These are phyloP conservation scores for Mediolabrus comicus DNA, from an alignment of 108 stramenopile species.

Conservation along the genomic window DNA sequence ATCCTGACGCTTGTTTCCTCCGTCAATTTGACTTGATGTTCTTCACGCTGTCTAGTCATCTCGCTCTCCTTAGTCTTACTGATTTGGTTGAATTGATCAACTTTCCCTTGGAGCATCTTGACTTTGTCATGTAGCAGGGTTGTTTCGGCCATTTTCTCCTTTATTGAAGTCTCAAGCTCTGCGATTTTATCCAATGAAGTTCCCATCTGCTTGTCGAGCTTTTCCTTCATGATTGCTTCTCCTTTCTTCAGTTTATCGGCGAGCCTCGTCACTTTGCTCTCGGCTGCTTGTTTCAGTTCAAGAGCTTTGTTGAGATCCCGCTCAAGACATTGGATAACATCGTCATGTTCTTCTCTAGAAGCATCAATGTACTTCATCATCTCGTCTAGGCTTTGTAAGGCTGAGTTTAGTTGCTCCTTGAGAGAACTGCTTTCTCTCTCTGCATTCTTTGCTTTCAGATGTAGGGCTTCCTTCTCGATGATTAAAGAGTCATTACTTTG, in stretches of 20 bases:
- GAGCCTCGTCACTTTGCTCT: slow-evolving; percentile 2
- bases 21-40: neutral
- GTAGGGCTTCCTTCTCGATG: neutral
- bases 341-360: slow-evolving; percentile 33
- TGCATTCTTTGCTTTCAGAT: neutral
- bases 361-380: slow-evolving; percentile 42
- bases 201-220: neutral
- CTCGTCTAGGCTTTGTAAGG: slow-evolving; percentile 34
- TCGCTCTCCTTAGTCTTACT: neutral
- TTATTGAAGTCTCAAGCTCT: neutral
- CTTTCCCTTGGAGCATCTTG: neutral
- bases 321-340: slow-evolving; percentile 28
- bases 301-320: slow-evolving; percentile 12
- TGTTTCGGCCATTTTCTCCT: neutral
- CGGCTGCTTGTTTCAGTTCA: slow-evolving; percentile 1
- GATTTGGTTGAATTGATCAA: neutral
- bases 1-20: neutral
- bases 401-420: slow-evolving; percentile 29
- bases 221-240: slow-evolving; percentile 1
- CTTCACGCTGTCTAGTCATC: neutral
- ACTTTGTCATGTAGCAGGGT: neutral
- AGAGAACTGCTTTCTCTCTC: slow-evolving; percentile 4
- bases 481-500: neutral
- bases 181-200: neutral
- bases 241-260: neutral